phyloP scores from a whole-genome alignment of 2,329 filamentous ascomycete genomes.

The Hypoxylon sp. region DNA sequence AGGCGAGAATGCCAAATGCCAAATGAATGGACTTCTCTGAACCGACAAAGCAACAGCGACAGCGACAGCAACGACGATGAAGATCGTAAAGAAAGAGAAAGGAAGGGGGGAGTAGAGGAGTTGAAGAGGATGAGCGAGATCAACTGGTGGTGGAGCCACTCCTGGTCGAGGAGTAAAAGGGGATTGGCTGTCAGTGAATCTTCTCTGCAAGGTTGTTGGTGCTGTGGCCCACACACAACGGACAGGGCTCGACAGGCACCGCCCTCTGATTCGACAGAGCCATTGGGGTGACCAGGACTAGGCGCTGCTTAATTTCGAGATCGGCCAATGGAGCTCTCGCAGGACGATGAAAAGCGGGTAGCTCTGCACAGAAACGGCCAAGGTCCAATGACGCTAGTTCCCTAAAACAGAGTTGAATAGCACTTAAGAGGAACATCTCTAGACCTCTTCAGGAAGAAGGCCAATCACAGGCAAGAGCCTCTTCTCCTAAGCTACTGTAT shows the following conservation, averaged over 20 bases:
- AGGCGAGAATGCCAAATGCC: slow-evolving; percentile 49
- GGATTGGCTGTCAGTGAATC: slow-evolving; percentile 38
- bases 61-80: slow-evolving; percentile 53
- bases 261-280: slow-evolving; percentile 45
- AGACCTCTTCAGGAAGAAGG: slow-evolving; percentile 10
- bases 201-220: slow-evolving; percentile 27
- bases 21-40: slow-evolving; percentile 48
- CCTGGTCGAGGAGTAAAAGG: slow-evolving; percentile 18
- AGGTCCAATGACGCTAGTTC: slow-evolving; percentile 33
- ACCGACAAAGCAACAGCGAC: slow-evolving; percentile 50
- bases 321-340: slow-evolving; percentile 34
- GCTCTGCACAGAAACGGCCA: slow-evolving; percentile 35
- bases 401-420: slow-evolving; percentile 28
- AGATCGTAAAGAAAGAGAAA: slow-evolving; percentile 52
- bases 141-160: slow-evolving; percentile 27
- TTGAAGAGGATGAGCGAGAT: slow-evolving; percentile 45
- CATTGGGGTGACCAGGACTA: slow-evolving; percentile 28
- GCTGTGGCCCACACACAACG: slow-evolving; percentile 23
- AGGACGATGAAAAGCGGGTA: slow-evolving; percentile 28
- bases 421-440: slow-evolving; percentile 18
- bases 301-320: slow-evolving; percentile 45
- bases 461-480: slow-evolving; percentile 14
- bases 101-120: slow-evolving; percentile 41
- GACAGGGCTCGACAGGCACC: slow-evolving; percentile 43
- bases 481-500: slow-evolving; percentile 2